phyloP scores from a whole-genome alignment of 805 yeast species.

The Wickerhamiella nectarea region DNA sequence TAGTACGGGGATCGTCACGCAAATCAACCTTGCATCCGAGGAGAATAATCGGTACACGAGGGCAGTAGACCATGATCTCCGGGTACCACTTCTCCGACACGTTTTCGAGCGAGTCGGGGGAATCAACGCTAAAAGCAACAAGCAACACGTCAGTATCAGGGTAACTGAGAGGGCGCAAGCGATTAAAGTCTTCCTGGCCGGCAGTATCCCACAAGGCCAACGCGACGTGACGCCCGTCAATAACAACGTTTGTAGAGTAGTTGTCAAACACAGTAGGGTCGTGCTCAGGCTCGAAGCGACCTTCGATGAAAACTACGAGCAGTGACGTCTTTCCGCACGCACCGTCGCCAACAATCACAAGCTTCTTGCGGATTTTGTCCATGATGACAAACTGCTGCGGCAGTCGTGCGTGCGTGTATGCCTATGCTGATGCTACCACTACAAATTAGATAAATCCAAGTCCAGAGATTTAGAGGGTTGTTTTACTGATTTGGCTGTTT shows the following conservation, averaged over 20 bases:
- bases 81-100: slow-evolving; percentile 79
- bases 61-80: slow-evolving; percentile 72
- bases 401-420: background rate
- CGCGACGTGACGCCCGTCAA: slow-evolving; percentile 84
- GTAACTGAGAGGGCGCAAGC: slow-evolving; percentile 77
- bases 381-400: slow-evolving; percentile 1
- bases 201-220: slow-evolving; percentile 93
- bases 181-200: slow-evolving; percentile 90
- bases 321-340: slow-evolving; percentile 90
- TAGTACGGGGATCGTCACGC: slow-evolving; percentile 32
- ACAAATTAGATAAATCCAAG: slow-evolving; percentile 1
- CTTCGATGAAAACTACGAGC: slow-evolving; percentile 80
- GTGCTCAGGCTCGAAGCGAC: slow-evolving; percentile 74
- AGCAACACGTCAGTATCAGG: slow-evolving; percentile 76
- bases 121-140: slow-evolving; percentile 75
- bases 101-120: slow-evolving; percentile 70
- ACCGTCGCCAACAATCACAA: slow-evolving; percentile 90
- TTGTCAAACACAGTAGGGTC: slow-evolving; percentile 93
- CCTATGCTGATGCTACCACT: background rate
- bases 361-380: slow-evolving; percentile 29
- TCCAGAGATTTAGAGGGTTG: background rate
- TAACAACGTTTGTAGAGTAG: slow-evolving; percentile 89
- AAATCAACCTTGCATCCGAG: slow-evolving; percentile 81
- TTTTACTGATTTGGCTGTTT: slow-evolving; percentile 1
- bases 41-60: slow-evolving; percentile 63